Base-by-base conservation (phyloP, 2,329 filamentous ascomycete genomes). In the Achaetomium macrosporum region DNA sequence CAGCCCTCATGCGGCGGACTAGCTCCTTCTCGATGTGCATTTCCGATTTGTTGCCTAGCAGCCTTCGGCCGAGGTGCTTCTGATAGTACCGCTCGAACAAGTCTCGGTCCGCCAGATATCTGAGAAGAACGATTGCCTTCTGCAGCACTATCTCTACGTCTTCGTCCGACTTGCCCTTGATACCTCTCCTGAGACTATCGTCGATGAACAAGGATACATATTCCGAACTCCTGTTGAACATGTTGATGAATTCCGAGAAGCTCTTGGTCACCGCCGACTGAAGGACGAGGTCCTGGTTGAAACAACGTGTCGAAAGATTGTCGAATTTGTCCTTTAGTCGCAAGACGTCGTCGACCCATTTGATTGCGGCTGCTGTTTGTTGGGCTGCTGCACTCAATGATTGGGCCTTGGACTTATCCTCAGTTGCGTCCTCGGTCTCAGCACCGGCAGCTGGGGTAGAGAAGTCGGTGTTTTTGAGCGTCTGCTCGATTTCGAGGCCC, bases 41-140 rank as follows among this genome's bases (percentile, higher is more conserved):
- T 61, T 95, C 85, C 0, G 90, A 92, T 63, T 93, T 95, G 66
- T 86, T 88, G 71, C 93, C 88, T 16, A 99, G 76, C 40, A 99
- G 74, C 47, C 93, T 84, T 55, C 89, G 86, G 42, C 89, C 92
- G 20, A 99, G 78, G 70, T 99, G 93, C 67, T 95, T 95, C 75
- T 97, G 96, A 75, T 99, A 97, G 69, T 99, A 99, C 5, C 88
- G 83, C 72, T 99, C 92, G 64, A 99, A 96, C 61, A 95, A 77
- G 66, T 99, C 93, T 71, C 92, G 93, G 64, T 97, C 92, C 51
- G 85, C 82, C 36, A 99, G 81, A 62, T 95, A 96, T 42, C 90
- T 84, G 48, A 99, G 79, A 7, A 99, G 75, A 0, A 86, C 83
- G 56, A 96, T 95, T 12, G 91, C 91, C 66, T 93, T 95, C 54